Evolutionary conservation across 495 filamentous ascomycete species (phyloP).

Genomic region (Neurospora tetrasperma): DNA sequence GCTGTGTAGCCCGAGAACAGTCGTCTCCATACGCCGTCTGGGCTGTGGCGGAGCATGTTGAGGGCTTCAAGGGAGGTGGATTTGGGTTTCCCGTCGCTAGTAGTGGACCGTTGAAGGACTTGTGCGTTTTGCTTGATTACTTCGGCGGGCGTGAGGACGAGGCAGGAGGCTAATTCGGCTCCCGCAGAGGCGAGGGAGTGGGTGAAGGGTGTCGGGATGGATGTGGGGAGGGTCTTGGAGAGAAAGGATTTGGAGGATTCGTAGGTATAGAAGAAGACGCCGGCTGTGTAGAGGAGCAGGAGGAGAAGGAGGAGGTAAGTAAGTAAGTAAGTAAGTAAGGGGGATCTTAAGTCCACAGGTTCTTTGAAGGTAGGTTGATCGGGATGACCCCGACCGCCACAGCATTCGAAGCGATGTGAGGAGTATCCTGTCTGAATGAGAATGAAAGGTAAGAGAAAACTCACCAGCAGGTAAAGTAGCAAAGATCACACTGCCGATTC

Average conservation of each 20-base stretch:
- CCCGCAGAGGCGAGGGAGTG: constrained; percentile 61
- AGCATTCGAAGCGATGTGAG: no score
- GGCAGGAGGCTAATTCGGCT: constrained; percentile 72
- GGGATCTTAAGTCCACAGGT: no score
- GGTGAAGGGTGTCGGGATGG: constrained; percentile 51
- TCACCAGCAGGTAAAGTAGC: constrained; percentile 76
- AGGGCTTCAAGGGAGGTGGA: constrained; percentile 37
- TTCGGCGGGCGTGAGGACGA: constrained; percentile 80
- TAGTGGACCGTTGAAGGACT: constrained; percentile 34
- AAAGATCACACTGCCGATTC: constrained; percentile 78
- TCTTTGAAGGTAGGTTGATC: no score
- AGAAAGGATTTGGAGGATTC: constrained; percentile 58
- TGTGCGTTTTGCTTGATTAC: constrained; percentile 93
- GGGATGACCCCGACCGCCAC: no score
- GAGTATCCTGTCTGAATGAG: no score
- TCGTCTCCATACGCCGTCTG: constrained; percentile 20
- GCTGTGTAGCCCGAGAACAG: constrained; percentile 74
- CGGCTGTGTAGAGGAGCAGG: constrained; percentile 40
- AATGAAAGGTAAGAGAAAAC: constrained; percentile 9
- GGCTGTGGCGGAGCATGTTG: constrained; percentile 23
- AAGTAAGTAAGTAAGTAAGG: not conserved
- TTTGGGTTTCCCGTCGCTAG: not conserved
- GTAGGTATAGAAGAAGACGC: constrained; percentile 85
- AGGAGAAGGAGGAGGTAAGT: not conserved
- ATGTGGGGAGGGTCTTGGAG: constrained; percentile 19